Base-by-base conservation (phyloP, 2,329 filamentous ascomycete species). In the Penicillium sp. region DNA sequence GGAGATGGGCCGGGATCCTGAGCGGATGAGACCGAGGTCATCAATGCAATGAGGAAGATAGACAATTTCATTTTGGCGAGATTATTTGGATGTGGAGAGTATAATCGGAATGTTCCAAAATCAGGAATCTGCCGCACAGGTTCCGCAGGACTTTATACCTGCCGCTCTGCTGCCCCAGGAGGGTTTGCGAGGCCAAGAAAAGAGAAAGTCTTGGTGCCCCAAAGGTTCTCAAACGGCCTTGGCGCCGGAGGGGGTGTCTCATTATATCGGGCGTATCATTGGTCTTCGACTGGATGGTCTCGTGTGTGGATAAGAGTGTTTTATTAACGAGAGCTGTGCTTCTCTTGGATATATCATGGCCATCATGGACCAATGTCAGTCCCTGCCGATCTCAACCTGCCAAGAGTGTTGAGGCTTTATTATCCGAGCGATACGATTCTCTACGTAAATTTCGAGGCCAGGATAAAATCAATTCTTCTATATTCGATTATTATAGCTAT, bases 1-100 rank as follows among this genome's bases (percentile, higher is more conserved):
- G 69, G 69, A 20, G 66, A 70, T 26, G 68, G 68, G 16, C 65
- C 67, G 0, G 66, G 66, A n/a, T 65, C 60, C 31, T 66, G 50
- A 11, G 51, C 52, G 9, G 56, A 50, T 18, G 63, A 58, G 16
- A 62, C 58, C 45, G 67, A 50, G 26, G 61, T 62, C 8, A 61
- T 34, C n/a, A 68, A 34, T 18, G 57, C 54, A 22, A 62, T 53
- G 42, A 62, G 20, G 8, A 32, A 29, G 35, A 34, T 42, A 14
- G 47, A 64, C 43, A 57, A 48, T 52, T 48, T 64, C 65, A 67
- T 67, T 35, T 29, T 52, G 50, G 32, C 32, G 11, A 18, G 37
- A n/a, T 10, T 2, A 2, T 18, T 10, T 20, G 8, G 9, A 1
- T 20, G 10, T 34, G 6, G 2, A 22, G 7, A n/a, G 18, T 46